Conservation (phyloP, 164 flowering plant species). For the Santalum album region DNA sequence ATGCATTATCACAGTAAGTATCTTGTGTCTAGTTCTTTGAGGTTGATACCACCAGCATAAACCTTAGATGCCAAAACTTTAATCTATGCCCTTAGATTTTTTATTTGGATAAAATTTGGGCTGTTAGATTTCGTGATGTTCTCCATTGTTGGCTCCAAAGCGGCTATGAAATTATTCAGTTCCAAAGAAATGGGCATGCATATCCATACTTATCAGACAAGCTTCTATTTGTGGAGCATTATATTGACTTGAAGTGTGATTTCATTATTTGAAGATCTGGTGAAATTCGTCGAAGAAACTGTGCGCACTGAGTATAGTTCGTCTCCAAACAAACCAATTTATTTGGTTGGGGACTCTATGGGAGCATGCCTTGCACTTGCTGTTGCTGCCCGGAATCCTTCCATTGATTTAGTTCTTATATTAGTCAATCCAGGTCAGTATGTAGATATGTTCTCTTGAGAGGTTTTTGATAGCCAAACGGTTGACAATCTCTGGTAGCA, state of each 20-base stretch:
- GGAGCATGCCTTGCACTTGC: constrained; percentile 95
- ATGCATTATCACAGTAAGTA: no score
- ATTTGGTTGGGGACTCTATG: constrained; percentile 87
- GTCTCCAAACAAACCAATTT: constrained; percentile 69
- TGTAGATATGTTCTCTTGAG: constrained; percentile 1
- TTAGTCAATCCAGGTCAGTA: constrained; percentile 76
- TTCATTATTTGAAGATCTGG: constrained; percentile 36
- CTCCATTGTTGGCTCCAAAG: no score
- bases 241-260: background rate
- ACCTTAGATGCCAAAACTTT: no score
- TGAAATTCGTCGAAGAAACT: constrained; percentile 54
- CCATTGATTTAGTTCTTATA: constrained; percentile 70
- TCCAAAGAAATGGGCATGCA: no score
- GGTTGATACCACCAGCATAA: no score
- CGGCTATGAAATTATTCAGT: no score
- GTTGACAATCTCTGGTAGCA: background rate
- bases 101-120: no score
- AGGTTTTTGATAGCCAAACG: background rate
- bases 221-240: background rate
- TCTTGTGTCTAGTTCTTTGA: no score
- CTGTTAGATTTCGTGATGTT: no score
- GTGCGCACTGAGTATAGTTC: constrained; percentile 54
- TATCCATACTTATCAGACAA: no score
- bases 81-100: no score
- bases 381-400: constrained; percentile 83